A percentile compares a stretch with the other conserved stretches of the same genome.
Conservation (phyloP, 2,329 filamentous ascomycete species). For the Drechslerella stenobrocha region DNA sequence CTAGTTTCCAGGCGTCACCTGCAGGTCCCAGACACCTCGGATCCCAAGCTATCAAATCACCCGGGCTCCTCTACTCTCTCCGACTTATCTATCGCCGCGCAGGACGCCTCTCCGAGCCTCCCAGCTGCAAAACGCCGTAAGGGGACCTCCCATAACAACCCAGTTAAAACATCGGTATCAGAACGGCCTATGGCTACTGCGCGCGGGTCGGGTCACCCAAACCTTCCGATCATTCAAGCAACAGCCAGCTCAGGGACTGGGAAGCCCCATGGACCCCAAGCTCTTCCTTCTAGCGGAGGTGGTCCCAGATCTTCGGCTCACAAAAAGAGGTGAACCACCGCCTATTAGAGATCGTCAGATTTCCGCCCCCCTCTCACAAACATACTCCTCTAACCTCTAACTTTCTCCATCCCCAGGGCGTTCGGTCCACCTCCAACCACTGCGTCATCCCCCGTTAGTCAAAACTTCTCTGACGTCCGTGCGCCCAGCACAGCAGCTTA, state of each 20-base stretch:
- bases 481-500: neutral
- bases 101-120: conserved; percentile 17
- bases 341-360: neutral
- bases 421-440: conserved; percentile 14
- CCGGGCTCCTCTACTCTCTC: neutral
- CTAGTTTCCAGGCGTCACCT: conserved; percentile 25
- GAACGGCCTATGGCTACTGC: conserved; percentile 7
- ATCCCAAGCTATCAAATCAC: conserved; percentile 9
- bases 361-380: neutral
- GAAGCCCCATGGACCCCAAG: conserved; percentile 14
- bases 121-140: conserved; percentile 39
- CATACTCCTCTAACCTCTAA: too few species aligned
- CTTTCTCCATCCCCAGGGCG: conserved; percentile 2
- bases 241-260: neutral
- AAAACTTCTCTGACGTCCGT: conserved; percentile 23
- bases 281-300: neutral
- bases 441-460: conserved; percentile 27
- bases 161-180: conserved; percentile 9
- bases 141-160: conserved; percentile 8
- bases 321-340: conserved; percentile 25
- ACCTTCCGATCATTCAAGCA: neutral
- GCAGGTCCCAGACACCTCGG: conserved; percentile 18
- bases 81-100: conserved; percentile 4
- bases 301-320: conserved; percentile 11
- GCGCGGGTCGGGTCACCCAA: conserved; percentile 6